A percentile compares a stretch with the other conserved stretches of the same genome.
Conservation (phyloP, 345 rosid species). For the Stellera chamaejasme region DNA sequence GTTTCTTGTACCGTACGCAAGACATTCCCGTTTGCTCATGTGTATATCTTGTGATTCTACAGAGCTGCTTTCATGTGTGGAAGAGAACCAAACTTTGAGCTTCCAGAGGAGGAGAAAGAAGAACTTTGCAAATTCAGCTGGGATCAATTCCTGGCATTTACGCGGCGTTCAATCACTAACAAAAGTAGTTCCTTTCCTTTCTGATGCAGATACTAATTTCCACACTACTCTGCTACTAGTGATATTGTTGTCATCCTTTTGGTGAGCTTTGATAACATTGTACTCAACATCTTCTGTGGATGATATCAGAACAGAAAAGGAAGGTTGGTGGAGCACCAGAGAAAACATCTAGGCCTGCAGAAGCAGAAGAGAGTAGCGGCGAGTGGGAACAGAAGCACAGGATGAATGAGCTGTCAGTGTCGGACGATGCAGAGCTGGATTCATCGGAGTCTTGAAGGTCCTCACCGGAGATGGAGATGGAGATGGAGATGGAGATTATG, state of each 20-base stretch:
- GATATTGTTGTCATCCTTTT: background rate
- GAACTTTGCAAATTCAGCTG: conserved; percentile 68
- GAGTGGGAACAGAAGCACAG: conserved; percentile 42
- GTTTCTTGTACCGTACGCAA: too few species aligned
- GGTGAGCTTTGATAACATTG: background rate
- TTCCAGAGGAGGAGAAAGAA: conserved; percentile 63
- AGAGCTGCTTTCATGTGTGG: conserved; percentile 99
- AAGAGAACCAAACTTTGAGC: conserved; percentile 89
- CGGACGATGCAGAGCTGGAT: conserved; percentile 42
- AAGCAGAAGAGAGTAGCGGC: conserved; percentile 21
- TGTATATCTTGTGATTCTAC: conserved; percentile 4
- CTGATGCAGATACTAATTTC: too few species aligned
- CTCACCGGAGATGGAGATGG: conserved; percentile 15
- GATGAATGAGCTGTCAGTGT: conserved; percentile 28
- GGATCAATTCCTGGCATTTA: conserved; percentile 81
- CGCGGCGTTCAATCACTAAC: conserved; percentile 76
- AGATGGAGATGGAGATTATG: background rate
- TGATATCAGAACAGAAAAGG: conserved; percentile 63
- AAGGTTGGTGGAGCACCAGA: conserved; percentile 31
- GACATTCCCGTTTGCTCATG: too few species aligned
- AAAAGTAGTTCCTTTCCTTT: conserved; percentile 47
- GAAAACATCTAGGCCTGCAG: conserved; percentile 27
- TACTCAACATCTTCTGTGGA: background rate
- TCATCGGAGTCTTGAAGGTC: conserved; percentile 32
- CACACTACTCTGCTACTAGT: too few species aligned